Evolutionary conservation across 2,329 filamentous ascomycete species (phyloP), one percentile per base, ranked within the genome.

Genomic region (Cladosporium sp.): DNA sequence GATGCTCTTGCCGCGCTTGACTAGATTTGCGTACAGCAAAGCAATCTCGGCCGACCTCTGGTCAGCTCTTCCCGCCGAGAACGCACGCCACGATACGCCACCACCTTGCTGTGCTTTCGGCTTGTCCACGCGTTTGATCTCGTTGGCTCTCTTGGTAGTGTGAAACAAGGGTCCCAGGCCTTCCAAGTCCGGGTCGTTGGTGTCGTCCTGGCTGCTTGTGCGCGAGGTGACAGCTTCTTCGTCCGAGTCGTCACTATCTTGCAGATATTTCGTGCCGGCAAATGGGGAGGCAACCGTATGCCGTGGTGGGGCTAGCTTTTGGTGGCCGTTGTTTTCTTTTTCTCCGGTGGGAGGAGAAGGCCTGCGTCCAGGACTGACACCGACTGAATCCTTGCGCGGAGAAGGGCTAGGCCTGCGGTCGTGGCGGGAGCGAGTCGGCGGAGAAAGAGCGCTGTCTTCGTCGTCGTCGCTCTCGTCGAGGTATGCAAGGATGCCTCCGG

Each of bases 261-360:
- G 64, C 59, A 71, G 57, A 58, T 71, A 71, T 62, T 71, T 71
- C 58, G 69, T 71, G 42, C 69, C 69, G n/a, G 69, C 69, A 49
- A 71, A 71, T 9, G 69, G 61, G 40, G 67, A 70, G 9, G 69
- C 69, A 9, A 71, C 69, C 17, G 69, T 71, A 56, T 71, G 68
- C n/a, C 60, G 59, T 6, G 66, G 64, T 37, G 59, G 58, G 56
- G 60, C 56, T 22, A 51, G 39, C 52, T 58, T 56, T 25, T 58
- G 56, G 22, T 64, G 60, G 17, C 57, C 57, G 22, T 51, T n/a
- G n/a, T 57, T 36, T 24, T 60, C 60, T 39, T 62, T 59, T 19
- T 59, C 58, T 17, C 66, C 66, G 15, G 59, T 58, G 10, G 66
- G 67, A 20, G 67, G 67, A 24, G 56, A 50, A 4, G 67, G 66